Evolutionary conservation across 2,329 filamentous ascomycete species (phyloP), one percentile per base, ranked within the genome.

Genomic region (Sclerotiophoma versabilis): DNA sequence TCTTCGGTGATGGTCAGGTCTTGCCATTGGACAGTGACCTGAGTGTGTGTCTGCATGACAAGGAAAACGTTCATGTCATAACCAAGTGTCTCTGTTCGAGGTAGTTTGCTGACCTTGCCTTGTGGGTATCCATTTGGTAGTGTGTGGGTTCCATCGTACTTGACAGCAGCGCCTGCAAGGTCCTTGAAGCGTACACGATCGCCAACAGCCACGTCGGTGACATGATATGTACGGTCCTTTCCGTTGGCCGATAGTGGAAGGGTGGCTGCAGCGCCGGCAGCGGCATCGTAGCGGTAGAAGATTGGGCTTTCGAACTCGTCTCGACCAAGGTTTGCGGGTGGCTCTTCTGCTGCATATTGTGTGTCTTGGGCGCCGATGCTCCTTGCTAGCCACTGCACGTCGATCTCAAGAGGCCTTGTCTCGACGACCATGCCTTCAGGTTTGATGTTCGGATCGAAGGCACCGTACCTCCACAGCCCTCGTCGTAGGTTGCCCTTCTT

Each of bases 1-100:
- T 84, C 77, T 23, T 75, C 74, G 0, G 81, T 82, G 25, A 81
- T 72, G 8, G 77, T 78, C 14, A 81, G 75, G 63, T 87, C 82
- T 62, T 87, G 84, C 85, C 85, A 87, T 56, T 81, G 79, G 4
- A 87, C 80, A 1, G 74, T 80, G 11, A 81, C 80, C n/a, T 74
- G 71, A 2, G 82, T 82, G 17, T 73, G 74, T 10, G 80, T 81
- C 26, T 76, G 75, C 44, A 80, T 73, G 45, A 87, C 75, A 11
- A 80, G 76, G 59, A 81, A 85, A 2, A 84, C 77, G 55, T 87
- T 87, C 58, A 86, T 69, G 59, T 87, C 84, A 64, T 82, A 85
- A 1, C 83, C 84, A 33, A 81, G 72, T 8, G 78, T 80, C 19
- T 80, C 75, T 3, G 77, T 76, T 9, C 78, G 70, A 20, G 80